Evolutionary conservation across 2,329 filamentous ascomycete genomes (phyloP), one percentile per base, ranked within the genome.

Genomic region (Achaetomium macrosporum): DNA sequence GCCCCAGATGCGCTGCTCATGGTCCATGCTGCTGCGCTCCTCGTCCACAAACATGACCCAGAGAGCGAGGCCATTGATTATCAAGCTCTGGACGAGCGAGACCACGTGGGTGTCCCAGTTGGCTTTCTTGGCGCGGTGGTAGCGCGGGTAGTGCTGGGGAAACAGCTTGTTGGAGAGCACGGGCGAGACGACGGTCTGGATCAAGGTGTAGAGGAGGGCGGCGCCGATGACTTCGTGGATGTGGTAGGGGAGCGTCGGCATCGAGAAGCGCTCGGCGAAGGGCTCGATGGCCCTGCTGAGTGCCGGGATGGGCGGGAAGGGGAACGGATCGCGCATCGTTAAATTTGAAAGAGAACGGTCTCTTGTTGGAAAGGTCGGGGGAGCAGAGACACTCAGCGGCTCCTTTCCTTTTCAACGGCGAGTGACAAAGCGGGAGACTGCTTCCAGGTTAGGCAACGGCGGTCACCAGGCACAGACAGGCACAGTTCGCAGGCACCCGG

Each of bases 61-160:
- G 15, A 93, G 70, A n/a, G 87, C 86, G 31, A 91, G 71, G 44
- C 61, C 67, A 67, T 85, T 89, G 71, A 95, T 88, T 51, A 89
- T 71, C 31, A 77, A 73, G 66, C 83, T 85, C 76, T 95, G 89
- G 51, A 88, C 75, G 60, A 93, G 78, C n/a, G 87, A 90, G 31
- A 93, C 88, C 51, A 92, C 84, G 66, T 92, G 89, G 20, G 90
- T 85, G 67, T 95, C 83, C 89, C 89, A 93, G 75, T 87, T 93
- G 57, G 90, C 75, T 65, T 78, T 79, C 52, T 85, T 88, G 51
- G 79, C 76, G 25, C 74, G 71, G 45, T 82, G 79, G 61, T 89
- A 76, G 44, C 70, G 69, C 31, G 73, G 67, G 71, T 93, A 93
- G 60, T 79, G 75, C 42, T 74, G 62, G 2, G 85, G 81, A 58